These are phyloP conservation scores for Pseudogymnoascus sp. DNA, from an alignment of 2,329 filamentous ascomycete genomes.

Conservation along the genomic window DNA sequence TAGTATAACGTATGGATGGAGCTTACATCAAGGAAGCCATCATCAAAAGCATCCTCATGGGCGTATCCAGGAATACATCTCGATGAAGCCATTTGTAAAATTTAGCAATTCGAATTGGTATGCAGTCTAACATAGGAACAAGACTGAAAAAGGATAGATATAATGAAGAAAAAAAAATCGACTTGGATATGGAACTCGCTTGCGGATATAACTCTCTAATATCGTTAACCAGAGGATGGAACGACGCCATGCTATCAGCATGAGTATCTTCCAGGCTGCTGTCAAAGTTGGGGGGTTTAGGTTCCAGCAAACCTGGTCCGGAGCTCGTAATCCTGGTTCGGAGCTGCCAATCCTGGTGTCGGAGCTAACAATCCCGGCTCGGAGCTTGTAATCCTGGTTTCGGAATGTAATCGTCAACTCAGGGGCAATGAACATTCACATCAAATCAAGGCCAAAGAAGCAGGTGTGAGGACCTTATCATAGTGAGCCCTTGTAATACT, in stretches of 20 bases:
- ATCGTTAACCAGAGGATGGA: neutral
- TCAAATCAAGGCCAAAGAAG: neutral
- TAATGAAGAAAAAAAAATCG: neutral
- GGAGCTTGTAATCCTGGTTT: neutral
- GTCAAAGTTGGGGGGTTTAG: neutral
- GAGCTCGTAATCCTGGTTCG: neutral
- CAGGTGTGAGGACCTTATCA: neutral
- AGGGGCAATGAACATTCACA: neutral
- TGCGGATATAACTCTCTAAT: neutral
- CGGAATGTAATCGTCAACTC: neutral
- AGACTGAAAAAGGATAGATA: neutral
- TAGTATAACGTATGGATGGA: conserved; percentile 34
- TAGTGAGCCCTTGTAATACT: neutral
- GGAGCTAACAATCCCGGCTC: neutral
- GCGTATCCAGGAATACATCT: conserved; percentile 23
- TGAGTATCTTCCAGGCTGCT: neutral
- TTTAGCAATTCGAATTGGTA: neutral
- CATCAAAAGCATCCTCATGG: conserved; percentile 32
- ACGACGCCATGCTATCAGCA: neutral
- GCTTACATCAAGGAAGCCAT: conserved; percentile 30
- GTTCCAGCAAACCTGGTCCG: neutral
- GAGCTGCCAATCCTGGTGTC: neutral
- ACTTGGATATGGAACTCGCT: neutral
- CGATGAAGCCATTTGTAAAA: conserved; percentile 12
- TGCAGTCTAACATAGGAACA: neutral